These are phyloP conservation scores for Aureobasidium pullulans DNA, from an alignment of 2,329 filamentous ascomycete genomes.

Conservation along the genomic window DNA sequence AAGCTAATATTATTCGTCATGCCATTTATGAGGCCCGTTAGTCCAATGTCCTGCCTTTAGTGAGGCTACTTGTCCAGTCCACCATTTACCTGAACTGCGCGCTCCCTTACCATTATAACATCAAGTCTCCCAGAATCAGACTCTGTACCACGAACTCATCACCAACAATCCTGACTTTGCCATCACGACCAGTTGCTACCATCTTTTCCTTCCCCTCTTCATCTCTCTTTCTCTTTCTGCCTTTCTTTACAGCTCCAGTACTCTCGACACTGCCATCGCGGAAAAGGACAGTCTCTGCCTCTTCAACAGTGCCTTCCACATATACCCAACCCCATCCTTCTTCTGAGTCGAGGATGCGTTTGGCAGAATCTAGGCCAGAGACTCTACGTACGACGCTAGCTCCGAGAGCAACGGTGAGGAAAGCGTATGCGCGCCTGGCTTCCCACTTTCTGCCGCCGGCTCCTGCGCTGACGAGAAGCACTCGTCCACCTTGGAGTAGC, in stretches of 20 bases:
- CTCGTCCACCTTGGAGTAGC: slow-evolving; percentile 20
- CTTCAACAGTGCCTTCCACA: slow-evolving; percentile 57
- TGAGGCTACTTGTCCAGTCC: too few relatives aligned
- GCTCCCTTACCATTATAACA: slow-evolving; percentile 44
- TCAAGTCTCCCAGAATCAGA: slow-evolving; percentile 73
- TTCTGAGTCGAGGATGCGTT: slow-evolving; percentile 49
- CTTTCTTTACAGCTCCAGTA: background rate
- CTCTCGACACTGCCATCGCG: slow-evolving; percentile 14
- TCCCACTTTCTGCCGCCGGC: slow-evolving; percentile 47
- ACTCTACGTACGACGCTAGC: slow-evolving; percentile 60
- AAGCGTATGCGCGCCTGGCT: slow-evolving; percentile 65
- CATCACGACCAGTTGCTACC: slow-evolving; percentile 30
- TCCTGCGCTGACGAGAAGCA: slow-evolving; percentile 39
- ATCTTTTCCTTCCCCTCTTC: slow-evolving; percentile 27
- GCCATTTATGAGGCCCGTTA: too few relatives aligned
- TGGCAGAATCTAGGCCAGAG: slow-evolving; percentile 58
- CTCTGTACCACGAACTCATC: slow-evolving; percentile 91
- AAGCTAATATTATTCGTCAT: too few relatives aligned
- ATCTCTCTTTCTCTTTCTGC: slow-evolving; percentile 7
- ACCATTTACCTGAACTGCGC: background rate
- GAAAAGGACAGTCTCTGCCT: slow-evolving; percentile 47
- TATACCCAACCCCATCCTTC: slow-evolving; percentile 62
- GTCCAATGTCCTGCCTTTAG: too few relatives aligned
- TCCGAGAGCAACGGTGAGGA: slow-evolving; percentile 71
- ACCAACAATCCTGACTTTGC: slow-evolving; percentile 59